Base-by-base conservation (phyloP, 768 basidiomycete genomes). In the Tephrocybe sp. region DNA sequence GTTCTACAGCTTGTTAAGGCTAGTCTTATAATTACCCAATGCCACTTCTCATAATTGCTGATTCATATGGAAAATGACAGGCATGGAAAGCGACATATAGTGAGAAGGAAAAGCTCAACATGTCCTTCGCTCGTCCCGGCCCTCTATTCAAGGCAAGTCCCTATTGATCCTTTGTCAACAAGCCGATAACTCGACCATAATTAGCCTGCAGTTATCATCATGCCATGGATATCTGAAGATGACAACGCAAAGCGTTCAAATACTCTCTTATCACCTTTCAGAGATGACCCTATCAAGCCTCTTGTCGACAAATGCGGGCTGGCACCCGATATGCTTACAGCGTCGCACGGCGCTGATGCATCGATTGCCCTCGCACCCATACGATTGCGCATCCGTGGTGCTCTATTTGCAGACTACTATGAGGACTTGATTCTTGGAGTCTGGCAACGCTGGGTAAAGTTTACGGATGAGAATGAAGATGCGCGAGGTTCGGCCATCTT, bases 241-340 rank as follows among this genome's bases (percentile, higher is more conserved):
- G 22, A 13, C 9, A 30, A 36, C 19, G 18, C 42, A 3, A 40
- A 40, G 15, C 49, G 50, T 9, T 53, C 58, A 1, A 47, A 52
- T 5, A 38, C 44, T 22, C 30, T 59, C n/a, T 50, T 63, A 12
- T 48, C 52, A 12, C 58, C 62, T 9, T 63, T 63, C 49, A 50
- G 52, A 24, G 31, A 19, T 7, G 53, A 27, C 5, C 24, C 39
- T 11, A 26, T 59, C 26, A 52, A 48, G 19, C 58, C 58, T 12
- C 22, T 59, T 9, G 19, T 58, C 1, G 59, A 62, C 7, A 38
- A 37, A 21, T 43, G 38, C 31, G 27, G 21, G 1, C 7, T 37
- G 8, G 52, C 47, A 1, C 47, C 54, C 8, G 56, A 54, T 28
- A 46, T 55, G 39, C 50, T 51, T 25, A 49, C 56, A 7, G 54